Evolutionary conservation across 164 flowering plant genomes (phyloP), one percentile per base, ranked within the genome.

Genomic region (Euptelea pleiosperma): DNA sequence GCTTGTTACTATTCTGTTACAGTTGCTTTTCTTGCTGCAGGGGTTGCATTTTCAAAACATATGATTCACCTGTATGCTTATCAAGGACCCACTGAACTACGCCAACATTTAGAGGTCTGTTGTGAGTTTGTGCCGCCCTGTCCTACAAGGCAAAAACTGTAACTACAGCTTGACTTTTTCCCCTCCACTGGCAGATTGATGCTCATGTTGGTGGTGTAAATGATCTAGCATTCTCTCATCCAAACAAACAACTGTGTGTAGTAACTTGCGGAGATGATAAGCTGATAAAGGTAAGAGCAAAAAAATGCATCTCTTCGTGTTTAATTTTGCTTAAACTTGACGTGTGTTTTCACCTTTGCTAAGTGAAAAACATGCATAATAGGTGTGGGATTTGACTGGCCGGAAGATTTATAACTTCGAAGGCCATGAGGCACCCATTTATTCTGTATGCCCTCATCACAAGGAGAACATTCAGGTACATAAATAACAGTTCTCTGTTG

Each of bases 251-350:
- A 66, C 67, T 84, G 0, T 85, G 95, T 66, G 57, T 87, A 6
- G 86, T 90, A 34, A 84, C 91, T 6, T 85, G 96, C 66, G 97
- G 97, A 33, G 93, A 91, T 73, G 96, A 87, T 59, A 91, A 83
- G 61, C 60, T 75, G 45, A 86, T 91, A 58, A 91, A 91, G 87
- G 97, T 91, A 37, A 39, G 66, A 33, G 10, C 30, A 60, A 1
- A 11, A 60, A 37, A 33, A 12, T 45, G 26, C 16, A 12, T 24
- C 3, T 28, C 30, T 19, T 35, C 9, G 33, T 50, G 31, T 5
- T 49, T 41, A 9, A 21, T 26, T 48, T 37, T 19, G 26, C 36
- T 26, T 16, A 33, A 64, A 28, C 30, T 22, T 47, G 40, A 46
- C 5, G 9, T 26, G 12, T 12, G 8, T 51, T 58, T 66, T 21